phyloP scores from a whole-genome alignment of 257 asterid genomes.

The Solanum bulbocastanum region DNA sequence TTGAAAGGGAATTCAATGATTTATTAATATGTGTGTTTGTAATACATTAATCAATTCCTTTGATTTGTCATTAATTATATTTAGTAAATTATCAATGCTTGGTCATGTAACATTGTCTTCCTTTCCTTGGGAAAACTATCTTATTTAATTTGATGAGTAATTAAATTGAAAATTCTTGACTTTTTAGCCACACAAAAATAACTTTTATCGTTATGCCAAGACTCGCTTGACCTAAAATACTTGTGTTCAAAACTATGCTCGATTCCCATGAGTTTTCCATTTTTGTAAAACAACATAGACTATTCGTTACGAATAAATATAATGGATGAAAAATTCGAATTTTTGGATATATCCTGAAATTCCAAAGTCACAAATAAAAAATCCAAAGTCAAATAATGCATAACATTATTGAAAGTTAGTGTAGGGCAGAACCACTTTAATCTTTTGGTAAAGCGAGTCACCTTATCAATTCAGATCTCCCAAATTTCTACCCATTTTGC shows the following conservation, averaged over 20 bases:
- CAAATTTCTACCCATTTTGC: background rate
- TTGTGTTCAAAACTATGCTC: background rate
- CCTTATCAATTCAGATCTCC: too few species aligned
- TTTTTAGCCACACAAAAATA: background rate
- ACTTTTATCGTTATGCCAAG: rapidly evolving
- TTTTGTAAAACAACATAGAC: background rate
- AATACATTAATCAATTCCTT: background rate
- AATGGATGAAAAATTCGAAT: too few species aligned
- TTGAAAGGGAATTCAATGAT: background rate
- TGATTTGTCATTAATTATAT: background rate
- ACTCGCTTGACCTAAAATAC: background rate
- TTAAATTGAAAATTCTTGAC: background rate
- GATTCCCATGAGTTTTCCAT: background rate
- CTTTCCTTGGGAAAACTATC: background rate
- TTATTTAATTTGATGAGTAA: background rate
- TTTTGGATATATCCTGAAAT: background rate
- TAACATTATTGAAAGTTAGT: background rate
- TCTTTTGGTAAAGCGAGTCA: background rate
- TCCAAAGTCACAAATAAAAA: background rate
- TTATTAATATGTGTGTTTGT: background rate
- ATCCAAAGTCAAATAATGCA: background rate
- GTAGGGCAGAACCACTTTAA: background rate
- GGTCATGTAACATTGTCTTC: background rate
- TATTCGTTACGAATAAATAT: background rate
- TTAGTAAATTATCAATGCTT: background rate